Evolutionary conservation across 2,329 filamentous ascomycete genomes (phyloP), one percentile per base, ranked within the genome.

Genomic region (Nakataea oryzae): DNA sequence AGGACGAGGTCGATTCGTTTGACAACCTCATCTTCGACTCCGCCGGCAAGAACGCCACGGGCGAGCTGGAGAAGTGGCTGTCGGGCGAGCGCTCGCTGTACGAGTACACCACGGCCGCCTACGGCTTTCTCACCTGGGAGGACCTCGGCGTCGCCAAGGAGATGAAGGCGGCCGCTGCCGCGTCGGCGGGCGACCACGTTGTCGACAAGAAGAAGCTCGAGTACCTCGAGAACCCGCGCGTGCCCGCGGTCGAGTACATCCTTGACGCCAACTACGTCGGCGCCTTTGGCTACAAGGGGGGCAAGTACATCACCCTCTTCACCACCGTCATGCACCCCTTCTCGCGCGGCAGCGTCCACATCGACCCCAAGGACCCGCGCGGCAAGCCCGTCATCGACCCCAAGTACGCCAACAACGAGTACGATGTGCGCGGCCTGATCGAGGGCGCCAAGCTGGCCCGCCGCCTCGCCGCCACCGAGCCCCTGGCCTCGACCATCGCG

Each of bases 181-280:
- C 26, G 8, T 28, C 26, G 26, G 41, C 41, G 6, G 6, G 3
- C 0, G 61, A 63, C 58, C 69, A 70, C 62, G 54, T 56, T 24
- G 28, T 56, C 26, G 28, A 27, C 26, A 27, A 29, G 26, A 56
- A 56, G 28, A 27, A 29, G 24, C 26, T 56, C 54, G 54, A 27
- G 26, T 29, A 27, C 54, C 24, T 83, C 6, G 72, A 75, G 0
- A 65, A 27, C 0, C 78, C 80, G 62, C 77, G 80, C 2, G 57
- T 78, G 0, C 57, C 65, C 1, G 74, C 77, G 0, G 72, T 83
- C 17, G 50, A 61, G 0, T 66, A 67, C 0, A 76, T 81, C n/a
- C 28, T 56, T 0, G 24, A 27, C 26, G 6, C 24, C 54, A 29
- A 29, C 54, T 56, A 56, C 54, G 28, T 29, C 54, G 54, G 54